These are phyloP conservation scores for Zymoseptoria brevis DNA, from an alignment of 2,329 filamentous ascomycete species.

Conservation along the genomic window DNA sequence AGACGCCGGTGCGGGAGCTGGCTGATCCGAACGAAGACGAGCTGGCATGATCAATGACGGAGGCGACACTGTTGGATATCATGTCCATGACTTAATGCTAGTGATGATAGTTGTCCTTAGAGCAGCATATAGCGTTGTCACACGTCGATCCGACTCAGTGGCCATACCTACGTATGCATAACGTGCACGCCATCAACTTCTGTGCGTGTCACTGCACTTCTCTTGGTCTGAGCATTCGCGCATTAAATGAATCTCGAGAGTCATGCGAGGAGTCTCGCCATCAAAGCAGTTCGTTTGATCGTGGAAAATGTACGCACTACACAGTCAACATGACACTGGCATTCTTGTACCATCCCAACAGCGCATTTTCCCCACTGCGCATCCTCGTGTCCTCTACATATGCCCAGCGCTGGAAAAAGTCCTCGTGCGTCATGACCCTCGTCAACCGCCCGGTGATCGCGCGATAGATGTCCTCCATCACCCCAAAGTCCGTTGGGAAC, in stretches of 20 bases:
- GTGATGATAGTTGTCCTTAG: not conserved
- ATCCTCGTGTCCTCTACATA: constrained; percentile 85
- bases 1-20: constrained; percentile 11
- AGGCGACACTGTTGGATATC: not conserved
- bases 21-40: constrained; percentile 14
- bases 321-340: constrained; percentile 86
- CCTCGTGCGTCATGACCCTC: constrained; percentile 74
- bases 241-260: too few species aligned
- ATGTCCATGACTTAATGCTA: too few species aligned
- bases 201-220: not conserved
- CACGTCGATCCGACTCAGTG: too few species aligned
- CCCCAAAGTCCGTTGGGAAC: constrained; percentile 89
- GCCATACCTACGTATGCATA: not conserved
- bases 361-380: constrained; percentile 81
- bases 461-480: constrained; percentile 86
- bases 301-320: constrained; percentile 36
- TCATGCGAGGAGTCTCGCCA: not conserved
- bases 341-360: constrained; percentile 91
- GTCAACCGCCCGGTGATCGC: constrained; percentile 90
- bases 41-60: constrained; percentile 4
- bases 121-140: not conserved
- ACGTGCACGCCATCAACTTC: not conserved
- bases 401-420: constrained; percentile 85
- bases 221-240: not conserved
- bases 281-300: not conserved